Base-by-base conservation (phyloP, 805 yeast genomes). In the Isabelozyma pseudorhagii region DNA sequence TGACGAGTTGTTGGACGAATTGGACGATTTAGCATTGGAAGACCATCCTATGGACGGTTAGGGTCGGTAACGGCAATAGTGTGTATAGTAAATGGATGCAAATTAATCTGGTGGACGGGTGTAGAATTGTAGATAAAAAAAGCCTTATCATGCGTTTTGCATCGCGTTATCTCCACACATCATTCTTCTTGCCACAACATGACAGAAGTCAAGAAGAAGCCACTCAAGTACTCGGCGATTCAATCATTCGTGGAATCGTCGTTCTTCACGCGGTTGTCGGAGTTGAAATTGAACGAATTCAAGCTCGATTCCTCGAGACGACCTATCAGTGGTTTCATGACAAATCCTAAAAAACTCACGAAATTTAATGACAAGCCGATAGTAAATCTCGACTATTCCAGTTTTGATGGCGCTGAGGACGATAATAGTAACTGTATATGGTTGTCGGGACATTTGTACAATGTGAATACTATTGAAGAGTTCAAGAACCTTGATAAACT, bases 1-100 rank as follows among this genome's bases (percentile, higher is more conserved):
- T 50, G 97, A 92, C 63, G 98, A 94, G 72, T 78, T 94, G 59
- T 78, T 94, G 71, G 98, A 94, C 60, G 99, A 94, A 66, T 77
- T 94, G 61, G 97, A 91, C 59, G 97, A 88, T 50, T 86, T 92
- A 96, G 89, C 89, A 28, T 76, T 92, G 66, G 91, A 85, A 40
- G 89, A 81, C 55, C 60, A 61, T 10, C 59, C 56, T 21, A 59
- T 62, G 62, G 59, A 34, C 21, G 17, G 41, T 15, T 15, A 38
- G 25, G 25, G 25, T 6, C n/a, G 6, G n/a, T 13, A 36, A 5
- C 14, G 39, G n/a, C n/a, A 14, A 14, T 13, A 14, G 17, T 14
- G 11, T 38, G 41, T 15, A 38, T 38, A 38, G 21, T 38, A 17
- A 3, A 44, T 46, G 9, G 18, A 42, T 15, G 17, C 38, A 15